Evolutionary conservation across 2,329 filamentous ascomycete genomes (phyloP), one percentile per base, ranked within the genome.

Genomic region (Metarhizium guizhouense): DNA sequence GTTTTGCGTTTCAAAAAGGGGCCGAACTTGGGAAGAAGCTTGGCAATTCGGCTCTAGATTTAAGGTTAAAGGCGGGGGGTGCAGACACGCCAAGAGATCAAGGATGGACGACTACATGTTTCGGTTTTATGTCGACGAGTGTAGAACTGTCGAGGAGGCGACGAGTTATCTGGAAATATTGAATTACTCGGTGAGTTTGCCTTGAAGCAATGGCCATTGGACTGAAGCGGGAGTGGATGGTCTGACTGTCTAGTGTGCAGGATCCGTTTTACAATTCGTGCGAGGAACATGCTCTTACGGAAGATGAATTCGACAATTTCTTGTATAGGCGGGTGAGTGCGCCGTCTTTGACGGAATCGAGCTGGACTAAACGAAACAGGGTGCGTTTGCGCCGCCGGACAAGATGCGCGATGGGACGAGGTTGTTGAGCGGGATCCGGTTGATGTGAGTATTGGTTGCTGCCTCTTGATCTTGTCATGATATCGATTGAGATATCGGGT

Each of bases 21-120:
- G 3, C 25, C 25, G 25, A 25, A 4, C 25, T 25, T 25, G 25
- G 25, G 25, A 25, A 25, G 25, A 25, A 29, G 45, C 20, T 48
- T 48, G 45, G 25, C 45, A 3, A 48, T 30, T 18, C 3, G 20
- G 45, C 20, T 13, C 8, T 16, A 5, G 38, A 40, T 14, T 40
- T 48, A 48, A 48, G 45, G 45, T 48, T 48, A 16, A 48, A 48
- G 45, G 45, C 45, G 25, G 20, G 45, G 45, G 38, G 38, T 16
- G 11, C 38, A 40, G 38, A 16, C 8, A 16, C 38, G 38, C 38
- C 38, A 16, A 40, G 38, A 40, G 14, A 40, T 16, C 4, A 13
- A 11, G 13, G 38, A 83, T 84, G 81, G 81, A 84, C 65, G 77
- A 83, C 61, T 83, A 81, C 64, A 75, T 83, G 68, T 83, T 83